Evolutionary conservation across 768 basidiomycete species (phyloP).

Genomic region (Calocera viscosa): DNA sequence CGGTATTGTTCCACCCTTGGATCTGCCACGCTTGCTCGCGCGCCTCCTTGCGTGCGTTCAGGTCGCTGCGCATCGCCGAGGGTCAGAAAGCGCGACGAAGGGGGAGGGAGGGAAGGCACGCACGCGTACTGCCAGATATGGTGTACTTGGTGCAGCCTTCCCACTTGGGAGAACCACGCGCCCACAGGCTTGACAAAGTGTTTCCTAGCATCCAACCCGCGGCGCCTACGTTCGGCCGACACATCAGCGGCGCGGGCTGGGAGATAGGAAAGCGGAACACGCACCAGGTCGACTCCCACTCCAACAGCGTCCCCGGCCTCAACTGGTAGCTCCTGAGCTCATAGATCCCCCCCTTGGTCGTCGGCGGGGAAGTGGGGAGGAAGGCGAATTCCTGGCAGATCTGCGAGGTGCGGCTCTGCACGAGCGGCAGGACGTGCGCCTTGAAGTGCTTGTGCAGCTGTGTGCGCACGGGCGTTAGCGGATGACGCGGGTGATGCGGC

Average conservation of each 20-base stretch:
- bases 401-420: slow-evolving; percentile 61
- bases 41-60: slow-evolving; percentile 68
- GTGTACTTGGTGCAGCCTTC: slow-evolving; percentile 59
- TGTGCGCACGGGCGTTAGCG: too few relatives aligned
- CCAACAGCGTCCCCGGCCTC: slow-evolving; percentile 76
- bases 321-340: slow-evolving; percentile 77
- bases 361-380: slow-evolving; percentile 81
- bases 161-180: slow-evolving; percentile 86
- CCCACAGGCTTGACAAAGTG: slow-evolving; percentile 76
- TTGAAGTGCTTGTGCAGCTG: slow-evolving; percentile 59
- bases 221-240: slow-evolving; percentile 48
- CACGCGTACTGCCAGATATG: slow-evolving; percentile 97
- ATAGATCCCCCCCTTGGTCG: slow-evolving; percentile 77
- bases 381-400: slow-evolving; percentile 92
- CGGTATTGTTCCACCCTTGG: slow-evolving; percentile 92
- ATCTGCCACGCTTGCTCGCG: slow-evolving; percentile 88
- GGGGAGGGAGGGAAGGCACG: slow-evolving; percentile 23
- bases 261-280: too few relatives aligned
- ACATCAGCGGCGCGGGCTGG: background rate
- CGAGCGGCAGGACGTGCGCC: slow-evolving; percentile 56
- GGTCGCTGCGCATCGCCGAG: slow-evolving; percentile 34
- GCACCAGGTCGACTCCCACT: slow-evolving; percentile 92
- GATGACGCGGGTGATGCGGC: too few relatives aligned
- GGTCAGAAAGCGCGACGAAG: background rate
- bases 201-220: slow-evolving; percentile 85